Evolutionary conservation across 495 filamentous ascomycete species (phyloP).

Genomic region (Penicillium pulvis): DNA sequence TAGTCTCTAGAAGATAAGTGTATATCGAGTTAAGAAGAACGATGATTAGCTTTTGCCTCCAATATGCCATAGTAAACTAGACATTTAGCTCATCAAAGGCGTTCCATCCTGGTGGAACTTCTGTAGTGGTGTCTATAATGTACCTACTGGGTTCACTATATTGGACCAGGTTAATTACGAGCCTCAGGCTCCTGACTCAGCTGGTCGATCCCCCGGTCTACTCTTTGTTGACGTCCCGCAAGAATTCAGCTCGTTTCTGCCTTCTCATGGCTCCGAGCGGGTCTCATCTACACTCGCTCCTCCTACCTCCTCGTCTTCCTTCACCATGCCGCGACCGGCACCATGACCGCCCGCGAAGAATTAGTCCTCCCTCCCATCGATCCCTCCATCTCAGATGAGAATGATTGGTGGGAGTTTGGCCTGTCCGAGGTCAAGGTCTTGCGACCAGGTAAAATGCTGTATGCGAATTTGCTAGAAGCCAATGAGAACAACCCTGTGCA

Average conservation of each 20-base stretch:
- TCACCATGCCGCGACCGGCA: slow-evolving; percentile 38
- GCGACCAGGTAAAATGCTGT: slow-evolving; percentile 49
- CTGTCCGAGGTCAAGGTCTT: slow-evolving; percentile 56
- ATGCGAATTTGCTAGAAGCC: slow-evolving; percentile 56
- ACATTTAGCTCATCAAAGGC: too few relatives aligned
- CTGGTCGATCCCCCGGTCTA: slow-evolving; percentile 6
- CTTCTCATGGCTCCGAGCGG: neutral
- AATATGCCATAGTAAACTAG: too few relatives aligned
- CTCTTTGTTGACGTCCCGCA: slow-evolving; percentile 3
- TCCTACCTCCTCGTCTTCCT: neutral
- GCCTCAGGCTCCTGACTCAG: slow-evolving; percentile 6
- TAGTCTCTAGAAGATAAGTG: neutral
- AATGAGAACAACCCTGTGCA: slow-evolving; percentile 54
- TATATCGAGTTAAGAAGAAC: neutral
- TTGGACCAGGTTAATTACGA: neutral
- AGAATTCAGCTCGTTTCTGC: slow-evolving; percentile 3
- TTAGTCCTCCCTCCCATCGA: slow-evolving; percentile 56
- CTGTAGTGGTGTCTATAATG: neutral
- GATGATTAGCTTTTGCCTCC: too few relatives aligned
- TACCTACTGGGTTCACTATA: neutral
- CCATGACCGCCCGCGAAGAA: slow-evolving; percentile 56
- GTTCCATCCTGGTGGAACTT: too few relatives aligned
- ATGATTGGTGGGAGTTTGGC: slow-evolving; percentile 61
- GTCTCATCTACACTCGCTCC: neutral
- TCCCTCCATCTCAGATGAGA: slow-evolving; percentile 55